Percentiles rank a stretch among this genome's conserved stretches.
These are phyloP conservation scores for Trichoderma sp. DNA, from an alignment of 2,329 filamentous ascomycete species.

Conservation along the genomic window DNA sequence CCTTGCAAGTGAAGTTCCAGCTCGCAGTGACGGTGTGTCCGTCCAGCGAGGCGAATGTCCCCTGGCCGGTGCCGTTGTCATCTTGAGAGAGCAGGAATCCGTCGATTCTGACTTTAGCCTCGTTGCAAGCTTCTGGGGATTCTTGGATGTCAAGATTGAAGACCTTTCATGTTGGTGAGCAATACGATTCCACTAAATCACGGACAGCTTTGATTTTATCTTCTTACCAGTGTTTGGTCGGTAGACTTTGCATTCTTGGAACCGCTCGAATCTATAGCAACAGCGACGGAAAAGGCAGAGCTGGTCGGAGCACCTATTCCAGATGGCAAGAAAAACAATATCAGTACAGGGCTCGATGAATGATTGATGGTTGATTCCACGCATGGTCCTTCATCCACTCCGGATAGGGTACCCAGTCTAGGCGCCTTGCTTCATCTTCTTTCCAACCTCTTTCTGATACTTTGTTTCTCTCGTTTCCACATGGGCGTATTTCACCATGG, in stretches of 20 bases:
- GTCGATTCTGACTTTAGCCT: constrained; percentile 20
- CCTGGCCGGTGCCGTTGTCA: constrained; percentile 22
- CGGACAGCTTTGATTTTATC: not conserved
- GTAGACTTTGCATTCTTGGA: not conserved
- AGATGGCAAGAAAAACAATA: not conserved
- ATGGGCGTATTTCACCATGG: not conserved
- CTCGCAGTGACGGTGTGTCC: constrained; percentile 21
- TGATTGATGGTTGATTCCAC: not conserved
- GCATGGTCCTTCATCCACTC: not conserved
- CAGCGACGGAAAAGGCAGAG: constrained; percentile 12
- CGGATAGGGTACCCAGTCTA: constrained; percentile 9
- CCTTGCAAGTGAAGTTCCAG: constrained; percentile 25
- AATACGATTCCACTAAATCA: not conserved
- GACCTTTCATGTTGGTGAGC: constrained; percentile 3
- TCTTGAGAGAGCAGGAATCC: constrained; percentile 23
- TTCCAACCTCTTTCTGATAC: not conserved
- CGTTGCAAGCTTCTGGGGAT: constrained; percentile 16
- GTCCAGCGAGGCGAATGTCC: constrained; percentile 18
- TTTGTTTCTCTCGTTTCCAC: not conserved
- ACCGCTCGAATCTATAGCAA: constrained; percentile 7
- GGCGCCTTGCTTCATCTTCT: not conserved
- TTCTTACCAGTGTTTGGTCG: constrained; percentile 22
- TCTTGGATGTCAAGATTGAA: constrained; percentile 21
- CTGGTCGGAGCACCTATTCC: not conserved
- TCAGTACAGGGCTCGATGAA: not conserved